Percentiles rank a stretch among this genome's conserved stretches.
Conservation (phyloP, 768 basidiomycete species). For the Pleurotus tuoliensis region DNA sequence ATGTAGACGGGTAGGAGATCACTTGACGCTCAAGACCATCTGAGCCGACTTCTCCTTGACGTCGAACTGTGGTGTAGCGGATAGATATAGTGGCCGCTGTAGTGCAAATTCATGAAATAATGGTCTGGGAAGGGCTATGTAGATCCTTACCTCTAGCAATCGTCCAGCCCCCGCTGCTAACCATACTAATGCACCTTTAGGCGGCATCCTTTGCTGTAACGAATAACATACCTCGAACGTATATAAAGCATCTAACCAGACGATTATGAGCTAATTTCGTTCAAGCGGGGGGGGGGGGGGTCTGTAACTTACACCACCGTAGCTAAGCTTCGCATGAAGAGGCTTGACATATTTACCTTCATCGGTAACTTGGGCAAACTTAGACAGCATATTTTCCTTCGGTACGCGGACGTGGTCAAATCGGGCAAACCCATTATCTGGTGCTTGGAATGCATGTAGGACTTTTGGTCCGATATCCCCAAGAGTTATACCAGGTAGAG, state of each 20-base stretch:
- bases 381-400: constrained; percentile 68
- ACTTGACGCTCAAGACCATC: constrained; percentile 62
- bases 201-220: neutral
- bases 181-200: constrained; percentile 44
- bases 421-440: constrained; percentile 67
- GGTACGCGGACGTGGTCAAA: constrained; percentile 67
- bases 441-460: constrained; percentile 39
- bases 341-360: constrained; percentile 63
- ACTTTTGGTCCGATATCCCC: constrained; percentile 78
- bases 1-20: constrained; percentile 69
- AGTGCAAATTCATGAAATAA: neutral
- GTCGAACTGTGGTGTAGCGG: constrained; percentile 67
- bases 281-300: neutral
- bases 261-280: neutral
- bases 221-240: constrained; percentile 48
- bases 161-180: constrained; percentile 54
- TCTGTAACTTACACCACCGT: constrained; percentile 56
- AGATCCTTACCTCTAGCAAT: constrained; percentile 54
- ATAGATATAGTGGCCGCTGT: constrained; percentile 60
- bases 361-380: constrained; percentile 65
- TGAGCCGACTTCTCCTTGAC: constrained; percentile 54
- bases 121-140: neutral
- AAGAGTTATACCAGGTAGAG: constrained; percentile 56
- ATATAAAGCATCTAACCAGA: constrained; percentile 65
- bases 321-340: constrained; percentile 70